Evolutionary conservation across 805 yeast genomes (phyloP), one percentile per base, ranked within the genome.

Genomic region (Candida chilensis): DNA sequence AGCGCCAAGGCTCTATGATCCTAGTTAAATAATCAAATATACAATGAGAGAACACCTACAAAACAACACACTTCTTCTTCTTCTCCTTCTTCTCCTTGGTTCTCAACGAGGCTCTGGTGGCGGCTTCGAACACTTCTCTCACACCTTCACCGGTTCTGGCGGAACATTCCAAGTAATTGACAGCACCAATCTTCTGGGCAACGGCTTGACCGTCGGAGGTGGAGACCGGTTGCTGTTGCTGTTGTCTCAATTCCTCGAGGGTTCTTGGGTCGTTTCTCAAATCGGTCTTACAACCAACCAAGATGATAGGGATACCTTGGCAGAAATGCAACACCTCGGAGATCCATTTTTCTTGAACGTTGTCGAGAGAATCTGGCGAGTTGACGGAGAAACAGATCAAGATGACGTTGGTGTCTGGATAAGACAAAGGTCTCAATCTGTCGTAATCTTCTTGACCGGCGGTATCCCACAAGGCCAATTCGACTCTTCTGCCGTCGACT

Each of bases 401-500:
- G 37, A 87, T 82, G 39, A 87, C 96, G 54, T 85, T 83, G 24
- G 95, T 81, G 55, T 87, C 95, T 38, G 95, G 95, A 60, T 87
- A 87, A 10, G 90, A 79, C 41, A 85, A 66, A 27, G 95, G 95
- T 62, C 95, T 80, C 45, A 85, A 67, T 60, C 95, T 82, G 59
- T 86, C 95, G 54, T 87, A 87, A 66, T 88, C 96, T 68, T 87
- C 96, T 73, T 87, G 96, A 41, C 96, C 96, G 33, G 96, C 95
- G 44, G 96, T 87, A 86, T 87, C 96, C 96, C 96, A 87, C 43
- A 87, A 67, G 5, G 95, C 95, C 58, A 87, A 67, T 56, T 88
- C 95, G 35, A 90, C 96, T 54, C 83, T 74, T 60, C 90, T 82
- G 30, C 94, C 94, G 47, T 82, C 90, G 35, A 81, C 80, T 51